phyloP scores from a whole-genome alignment of 352 stramenopile genomes.

The Pythium rishiriense region DNA sequence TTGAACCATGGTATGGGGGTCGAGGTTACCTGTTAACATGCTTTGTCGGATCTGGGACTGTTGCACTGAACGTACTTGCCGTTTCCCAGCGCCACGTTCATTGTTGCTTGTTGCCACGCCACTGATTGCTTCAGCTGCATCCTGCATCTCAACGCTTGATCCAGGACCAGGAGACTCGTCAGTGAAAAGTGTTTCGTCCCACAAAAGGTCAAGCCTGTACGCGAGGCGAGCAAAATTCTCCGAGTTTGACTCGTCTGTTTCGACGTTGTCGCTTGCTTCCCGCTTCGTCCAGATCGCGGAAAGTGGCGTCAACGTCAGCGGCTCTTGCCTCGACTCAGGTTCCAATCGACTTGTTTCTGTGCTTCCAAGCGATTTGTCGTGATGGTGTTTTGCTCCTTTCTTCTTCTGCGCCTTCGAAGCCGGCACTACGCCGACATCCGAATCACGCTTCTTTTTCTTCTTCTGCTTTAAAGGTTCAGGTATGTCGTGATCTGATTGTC shows the following conservation, averaged over 20 bases:
- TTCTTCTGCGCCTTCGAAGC: constrained; percentile 14
- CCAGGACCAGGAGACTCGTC: constrained; percentile 17
- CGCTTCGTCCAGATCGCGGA: constrained; percentile 29
- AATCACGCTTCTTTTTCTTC: constrained; percentile 14
- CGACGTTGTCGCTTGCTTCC: not conserved
- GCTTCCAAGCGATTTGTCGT: not conserved
- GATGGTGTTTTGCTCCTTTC: constrained; percentile 2
- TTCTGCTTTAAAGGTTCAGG: not conserved
- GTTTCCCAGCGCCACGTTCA: constrained; percentile 42
- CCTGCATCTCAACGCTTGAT: not conserved
- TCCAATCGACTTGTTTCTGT: not conserved
- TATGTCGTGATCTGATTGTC: not conserved
- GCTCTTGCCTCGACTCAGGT: not conserved
- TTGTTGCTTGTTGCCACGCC: constrained; percentile 1
- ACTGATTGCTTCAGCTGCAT: constrained; percentile 3
- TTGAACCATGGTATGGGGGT: constrained; percentile 88
- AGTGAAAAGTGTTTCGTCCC: constrained; percentile 66
- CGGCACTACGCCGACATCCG: not conserved
- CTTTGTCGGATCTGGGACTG: constrained; percentile 83
- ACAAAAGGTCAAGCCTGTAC: constrained; percentile 78
- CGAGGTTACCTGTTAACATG: constrained; percentile 65
- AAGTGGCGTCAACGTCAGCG: constrained; percentile 19
- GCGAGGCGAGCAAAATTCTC: constrained; percentile 15
- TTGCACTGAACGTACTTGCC: constrained; percentile 66
- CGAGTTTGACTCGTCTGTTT: not conserved